A percentile compares a stretch with the other conserved stretches of the same genome.
These are phyloP conservation scores for Brachypodium distachyon DNA, from an alignment of 202 grass and related monocot genomes.

Conservation along the genomic window DNA sequence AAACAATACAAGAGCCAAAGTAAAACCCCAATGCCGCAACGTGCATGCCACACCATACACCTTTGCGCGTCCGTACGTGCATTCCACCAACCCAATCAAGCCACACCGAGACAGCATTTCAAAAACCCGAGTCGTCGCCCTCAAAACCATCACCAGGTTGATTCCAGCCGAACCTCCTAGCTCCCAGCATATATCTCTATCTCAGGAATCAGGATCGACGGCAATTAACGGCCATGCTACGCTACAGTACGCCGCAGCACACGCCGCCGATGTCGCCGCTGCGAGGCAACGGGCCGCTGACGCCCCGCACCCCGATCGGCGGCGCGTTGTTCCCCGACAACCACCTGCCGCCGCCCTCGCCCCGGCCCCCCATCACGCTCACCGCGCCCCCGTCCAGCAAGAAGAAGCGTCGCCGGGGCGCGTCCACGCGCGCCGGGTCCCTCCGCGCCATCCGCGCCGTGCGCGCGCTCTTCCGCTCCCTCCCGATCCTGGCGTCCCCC, in stretches of 20 bases:
- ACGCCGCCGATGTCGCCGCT: conserved; percentile 45
- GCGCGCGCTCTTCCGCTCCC: conserved; percentile 74
- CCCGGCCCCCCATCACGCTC: conserved; percentile 55
- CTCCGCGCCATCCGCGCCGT: conserved; percentile 58
- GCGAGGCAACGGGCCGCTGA: not conserved
- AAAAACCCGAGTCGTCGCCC: not conserved
- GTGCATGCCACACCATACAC: conserved; percentile 26
- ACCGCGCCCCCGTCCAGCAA: conserved; percentile 57
- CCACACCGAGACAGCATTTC: conserved; percentile 10
- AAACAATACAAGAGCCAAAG: not conserved
- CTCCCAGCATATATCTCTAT: too few species aligned
- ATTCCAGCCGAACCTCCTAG: not conserved
- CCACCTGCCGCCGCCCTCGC: conserved; percentile 32
- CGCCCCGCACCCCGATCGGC: conserved; percentile 30
- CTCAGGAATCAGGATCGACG: too few species aligned
- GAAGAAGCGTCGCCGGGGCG: not conserved
- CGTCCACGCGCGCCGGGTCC: conserved; percentile 29
- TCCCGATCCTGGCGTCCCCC: conserved; percentile 72
- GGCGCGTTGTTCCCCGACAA: not conserved
- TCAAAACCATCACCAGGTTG: not conserved
- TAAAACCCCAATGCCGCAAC: not conserved
- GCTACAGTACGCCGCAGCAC: conserved; percentile 27
- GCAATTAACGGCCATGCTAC: conserved; percentile 38
- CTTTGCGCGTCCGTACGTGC: conserved; percentile 30
- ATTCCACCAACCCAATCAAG: conserved; percentile 29